Base-by-base conservation (phyloP, 1,139 yeast genomes). In the Geotrichum candidum region DNA sequence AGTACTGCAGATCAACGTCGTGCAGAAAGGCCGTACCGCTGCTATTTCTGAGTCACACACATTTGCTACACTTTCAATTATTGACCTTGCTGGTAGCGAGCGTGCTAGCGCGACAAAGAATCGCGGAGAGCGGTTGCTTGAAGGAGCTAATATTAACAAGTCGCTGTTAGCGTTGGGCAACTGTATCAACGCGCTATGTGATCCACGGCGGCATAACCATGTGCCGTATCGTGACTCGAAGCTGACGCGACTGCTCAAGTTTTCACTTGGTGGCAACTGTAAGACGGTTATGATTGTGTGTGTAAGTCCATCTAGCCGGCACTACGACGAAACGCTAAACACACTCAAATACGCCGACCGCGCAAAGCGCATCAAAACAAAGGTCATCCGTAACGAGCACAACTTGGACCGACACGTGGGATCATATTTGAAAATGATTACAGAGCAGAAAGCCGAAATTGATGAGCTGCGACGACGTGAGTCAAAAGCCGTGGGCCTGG, bases 281-380 rank as follows among this genome's bases (percentile, higher is more conserved):
- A 88, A 88, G 72, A 91, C 97, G 0, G 94, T 90, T 3, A 92
- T 92, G 97, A 89, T 92, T 68, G 97, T 90, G 0, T 91, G 97
- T 75, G 83, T 91, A 2, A 87, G 96, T 2, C 97, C 97, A 0
- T 87, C 91, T 65, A 83, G 88, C 41, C 81, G 80, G 53, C 97
- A 91, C 73, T 90, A 90, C 72, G 97, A 92, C 71, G 98, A 92
- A 70, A 91, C 98, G 0, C 78, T 90, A 61, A 92, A 91, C 72
- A 90, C 97, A 0, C 80, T 92, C 63, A 90, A 90, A 72, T 92
- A 91, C 73, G 97, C 97, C 0, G 85, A 90, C 71, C 78, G 97
- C 45, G 97, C 97, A 23, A 90, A 90, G 69, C 92, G 88, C 68
- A 92, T 92, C 69, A 89, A 89, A 71, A 92, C 97, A 0, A 90